These are phyloP conservation scores for Elsinoe necatrix DNA, from an alignment of 2,329 filamentous ascomycete species.

Conservation along the genomic window DNA sequence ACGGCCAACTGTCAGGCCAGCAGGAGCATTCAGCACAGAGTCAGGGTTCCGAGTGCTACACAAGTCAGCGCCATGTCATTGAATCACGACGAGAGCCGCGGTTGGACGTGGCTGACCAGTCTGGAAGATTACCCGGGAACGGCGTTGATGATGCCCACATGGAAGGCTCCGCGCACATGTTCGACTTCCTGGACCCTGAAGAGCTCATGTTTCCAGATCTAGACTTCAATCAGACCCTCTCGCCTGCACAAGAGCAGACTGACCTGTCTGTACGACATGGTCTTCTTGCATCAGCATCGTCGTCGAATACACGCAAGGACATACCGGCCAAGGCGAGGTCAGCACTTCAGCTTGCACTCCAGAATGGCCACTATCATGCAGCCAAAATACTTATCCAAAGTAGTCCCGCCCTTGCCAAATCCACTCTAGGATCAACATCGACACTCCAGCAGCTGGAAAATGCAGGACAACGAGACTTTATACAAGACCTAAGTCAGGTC, in stretches of 20 bases:
- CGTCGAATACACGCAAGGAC: background rate
- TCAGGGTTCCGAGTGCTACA: too few species aligned
- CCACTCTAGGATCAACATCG: background rate
- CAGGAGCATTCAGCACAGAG: too few species aligned
- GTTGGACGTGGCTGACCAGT: background rate
- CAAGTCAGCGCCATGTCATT: too few species aligned
- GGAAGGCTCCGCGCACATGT: background rate
- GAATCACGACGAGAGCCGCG: too few species aligned
- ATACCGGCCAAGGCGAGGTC: background rate
- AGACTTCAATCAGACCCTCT: background rate
- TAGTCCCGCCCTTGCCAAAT: background rate
- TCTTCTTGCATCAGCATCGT: background rate
- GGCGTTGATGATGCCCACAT: background rate
- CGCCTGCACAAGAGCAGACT: background rate
- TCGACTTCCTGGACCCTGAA: background rate
- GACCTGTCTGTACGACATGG: background rate
- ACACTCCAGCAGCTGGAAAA: background rate
- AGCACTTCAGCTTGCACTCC: background rate
- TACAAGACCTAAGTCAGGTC: background rate
- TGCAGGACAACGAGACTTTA: background rate
- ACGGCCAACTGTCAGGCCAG: too few species aligned
- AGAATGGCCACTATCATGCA: background rate
- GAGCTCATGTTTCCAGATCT: background rate
- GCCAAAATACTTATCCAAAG: background rate
- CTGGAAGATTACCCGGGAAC: background rate